Evolutionary conservation across 176 grass and related monocot genomes (phyloP).

Genomic region (Oryza punctata): DNA sequence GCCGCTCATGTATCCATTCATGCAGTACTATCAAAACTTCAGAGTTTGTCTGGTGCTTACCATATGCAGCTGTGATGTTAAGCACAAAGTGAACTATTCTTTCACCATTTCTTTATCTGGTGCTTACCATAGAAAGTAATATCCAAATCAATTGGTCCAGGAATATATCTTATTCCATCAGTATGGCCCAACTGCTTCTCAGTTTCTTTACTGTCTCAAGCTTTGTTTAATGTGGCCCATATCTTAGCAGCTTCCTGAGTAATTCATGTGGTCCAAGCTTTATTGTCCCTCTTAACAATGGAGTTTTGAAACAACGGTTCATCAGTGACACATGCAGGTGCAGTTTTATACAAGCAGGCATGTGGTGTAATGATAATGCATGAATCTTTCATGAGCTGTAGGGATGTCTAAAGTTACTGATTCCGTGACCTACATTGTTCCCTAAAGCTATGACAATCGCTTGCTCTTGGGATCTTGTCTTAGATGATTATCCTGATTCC

Average conservation of each 20-base stretch:
- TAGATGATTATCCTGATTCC: conserved; percentile 17
- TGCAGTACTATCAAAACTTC: conserved; percentile 54
- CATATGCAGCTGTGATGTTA: conserved; percentile 43
- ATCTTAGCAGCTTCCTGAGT: conserved; percentile 33
- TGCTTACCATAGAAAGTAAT: conserved; percentile 52
- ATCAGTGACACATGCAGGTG: conserved; percentile 63
- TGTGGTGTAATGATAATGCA: conserved; percentile 51
- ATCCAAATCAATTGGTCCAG: conserved; percentile 56
- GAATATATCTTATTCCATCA: conserved; percentile 49
- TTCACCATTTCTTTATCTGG: conserved; percentile 2
- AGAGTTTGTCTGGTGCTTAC: conserved; percentile 35
- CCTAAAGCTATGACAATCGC: conserved; percentile 59
- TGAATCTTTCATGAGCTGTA: conserved; percentile 51
- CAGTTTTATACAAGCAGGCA: conserved; percentile 55
- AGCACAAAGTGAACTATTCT: background rate
- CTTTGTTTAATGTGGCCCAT: background rate
- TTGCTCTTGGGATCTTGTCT: conserved; percentile 45
- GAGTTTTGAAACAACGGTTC: conserved; percentile 56
- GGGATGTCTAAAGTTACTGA: conserved; percentile 53
- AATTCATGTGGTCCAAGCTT: conserved; percentile 56
- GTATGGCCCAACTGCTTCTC: conserved; percentile 51
- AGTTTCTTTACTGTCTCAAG: conserved; percentile 33
- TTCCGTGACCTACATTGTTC: conserved; percentile 62
- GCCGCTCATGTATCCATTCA: conserved; percentile 43
- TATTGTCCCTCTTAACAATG: conserved; percentile 53